These are phyloP conservation scores for Annulohypoxylon maeteangense DNA, from an alignment of 495 filamentous ascomycete genomes.

Conservation along the genomic window DNA sequence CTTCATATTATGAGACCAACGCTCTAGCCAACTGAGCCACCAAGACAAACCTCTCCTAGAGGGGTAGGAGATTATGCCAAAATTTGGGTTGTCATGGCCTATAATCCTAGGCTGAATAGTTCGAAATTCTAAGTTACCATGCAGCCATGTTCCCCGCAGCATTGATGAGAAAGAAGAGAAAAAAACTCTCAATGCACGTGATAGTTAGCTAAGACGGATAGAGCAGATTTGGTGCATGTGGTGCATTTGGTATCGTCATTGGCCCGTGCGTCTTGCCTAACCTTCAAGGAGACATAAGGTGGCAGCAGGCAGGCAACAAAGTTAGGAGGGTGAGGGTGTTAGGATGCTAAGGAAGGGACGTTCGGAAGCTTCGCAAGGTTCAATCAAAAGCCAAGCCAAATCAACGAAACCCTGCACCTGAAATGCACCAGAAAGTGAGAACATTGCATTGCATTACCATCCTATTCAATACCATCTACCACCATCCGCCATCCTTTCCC, in stretches of 20 bases:
- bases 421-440: neutral
- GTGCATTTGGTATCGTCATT: conserved; percentile 39
- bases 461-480: conserved; percentile 35
- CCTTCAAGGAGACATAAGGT: neutral
- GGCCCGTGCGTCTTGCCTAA: conserved; percentile 33
- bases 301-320: neutral
- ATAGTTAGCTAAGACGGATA: conserved; percentile 3
- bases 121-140: neutral
- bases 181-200: conserved; percentile 12
- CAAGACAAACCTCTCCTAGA: neutral
- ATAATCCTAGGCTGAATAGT: neutral
- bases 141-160: neutral
- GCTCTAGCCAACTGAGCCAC: conserved; percentile 14
- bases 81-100: neutral
- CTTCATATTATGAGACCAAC: conserved; percentile 17
- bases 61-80: too few species aligned
- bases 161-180: neutral
- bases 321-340: neutral
- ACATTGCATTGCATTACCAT: conserved; percentile 33
- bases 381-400: conserved; percentile 29
- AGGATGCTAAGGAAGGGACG: conserved; percentile 20
- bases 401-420: conserved; percentile 29
- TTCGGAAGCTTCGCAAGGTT: conserved; percentile 30
- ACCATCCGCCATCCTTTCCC: conserved; percentile 43
- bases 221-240: neutral